Conservation (phyloP, 139 green algal genomes). For the Desmodesmus armatus region DNA sequence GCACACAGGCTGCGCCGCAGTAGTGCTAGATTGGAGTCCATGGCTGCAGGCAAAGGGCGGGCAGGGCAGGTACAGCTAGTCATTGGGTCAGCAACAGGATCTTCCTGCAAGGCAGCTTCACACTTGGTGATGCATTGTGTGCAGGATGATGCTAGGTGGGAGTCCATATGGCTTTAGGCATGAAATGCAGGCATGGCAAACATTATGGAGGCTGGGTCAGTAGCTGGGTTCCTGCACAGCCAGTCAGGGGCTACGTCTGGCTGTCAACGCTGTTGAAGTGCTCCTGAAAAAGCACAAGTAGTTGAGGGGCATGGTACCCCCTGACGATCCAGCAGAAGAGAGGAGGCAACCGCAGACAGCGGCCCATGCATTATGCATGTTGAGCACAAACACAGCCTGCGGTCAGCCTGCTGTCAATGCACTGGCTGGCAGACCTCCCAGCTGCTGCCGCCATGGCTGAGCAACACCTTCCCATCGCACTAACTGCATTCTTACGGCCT, state of each 20-base stretch:
- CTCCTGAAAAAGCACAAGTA: not conserved
- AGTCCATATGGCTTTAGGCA: not conserved
- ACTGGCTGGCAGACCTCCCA: too few species aligned
- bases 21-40: conserved; percentile 43
- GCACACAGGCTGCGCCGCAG: conserved; percentile 40
- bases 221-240: not conserved
- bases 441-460: too few species aligned
- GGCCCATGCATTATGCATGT: not conserved
- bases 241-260: not conserved
- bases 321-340: too few species aligned
- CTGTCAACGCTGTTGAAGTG: not conserved
- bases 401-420: too few species aligned
- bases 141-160: not conserved
- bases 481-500: too few species aligned
- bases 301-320: too few species aligned
- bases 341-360: too few species aligned
- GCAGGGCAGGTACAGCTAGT: too few species aligned
- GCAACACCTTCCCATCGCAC: too few species aligned
- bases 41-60: conserved; percentile 31
- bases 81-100: not conserved
- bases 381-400: too few species aligned
- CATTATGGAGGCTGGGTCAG: not conserved
- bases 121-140: not conserved
- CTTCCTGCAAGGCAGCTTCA: not conserved
- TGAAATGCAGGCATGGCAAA: not conserved